Base-by-base conservation (phyloP, 768 basidiomycete species). In the Crucibulum laeve region DNA sequence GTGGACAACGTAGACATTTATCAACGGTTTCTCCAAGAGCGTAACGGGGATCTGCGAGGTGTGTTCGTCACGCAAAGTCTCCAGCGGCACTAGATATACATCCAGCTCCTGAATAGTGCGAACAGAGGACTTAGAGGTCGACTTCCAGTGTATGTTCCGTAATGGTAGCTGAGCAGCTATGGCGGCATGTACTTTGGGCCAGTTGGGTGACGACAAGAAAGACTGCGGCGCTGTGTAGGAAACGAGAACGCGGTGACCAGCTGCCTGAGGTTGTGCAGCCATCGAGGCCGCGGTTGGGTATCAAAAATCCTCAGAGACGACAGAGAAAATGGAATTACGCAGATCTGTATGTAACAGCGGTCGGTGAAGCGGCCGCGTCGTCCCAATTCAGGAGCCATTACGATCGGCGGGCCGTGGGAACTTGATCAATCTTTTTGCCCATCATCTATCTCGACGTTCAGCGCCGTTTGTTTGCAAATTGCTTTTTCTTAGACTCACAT, bases 61-160 rank as follows among this genome's bases (percentile, higher is more conserved):
- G 52, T 77, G 77, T 60, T 88, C 89, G 50, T 87, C 87, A 33
- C 82, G 79, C 38, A 84, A 57, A 25, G 73, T 72, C 49, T 85
- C 84, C 32, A 90, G 69, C 4, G 80, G 64, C 5, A 87, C 74
- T 32, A 98, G 67, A 28, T 79, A 73, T 43, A 96, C 77, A 48
- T 84, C 74, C n/a, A 97, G 74, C 51, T 91, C 84, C 57, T 93
- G 91, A 40, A 99, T 91, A 1, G 91, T 96, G 50, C 87, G 77
- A 33, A 93, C 69, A 13, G 79, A 79, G 4, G 85, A 74, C 33
- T 84, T 73, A 2, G 82, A 77, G 3, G 76, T 55, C 14, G 87
- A 77, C 61, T 89, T 94, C 94, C 96, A 97, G 62, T 97, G 91
- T 21, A 98, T 77, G 63, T 86, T 94, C 40, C 85, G 81, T 42